phyloP scores from a whole-genome alignment of 305 asterid genomes.

The Ajuga reptans region DNA sequence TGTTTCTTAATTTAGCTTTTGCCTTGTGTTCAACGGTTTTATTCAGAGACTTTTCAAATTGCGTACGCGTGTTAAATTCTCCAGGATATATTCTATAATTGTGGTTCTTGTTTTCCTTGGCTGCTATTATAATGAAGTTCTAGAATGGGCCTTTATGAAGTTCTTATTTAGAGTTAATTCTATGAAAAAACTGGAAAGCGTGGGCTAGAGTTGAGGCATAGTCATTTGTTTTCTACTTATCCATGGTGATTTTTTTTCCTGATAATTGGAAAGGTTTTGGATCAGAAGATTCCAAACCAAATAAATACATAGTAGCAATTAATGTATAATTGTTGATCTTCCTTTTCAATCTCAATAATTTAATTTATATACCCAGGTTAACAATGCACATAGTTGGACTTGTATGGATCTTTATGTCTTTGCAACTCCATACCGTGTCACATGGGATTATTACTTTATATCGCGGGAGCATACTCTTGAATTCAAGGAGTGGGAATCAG shows the following conservation, averaged over 20 bases:
- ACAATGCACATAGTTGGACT: constrained; percentile 83
- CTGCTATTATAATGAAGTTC: background rate
- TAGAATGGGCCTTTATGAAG: background rate
- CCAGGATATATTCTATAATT: background rate
- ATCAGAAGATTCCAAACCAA: background rate
- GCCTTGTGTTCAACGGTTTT: background rate
- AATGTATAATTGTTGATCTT: background rate
- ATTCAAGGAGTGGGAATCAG: constrained; percentile 81
- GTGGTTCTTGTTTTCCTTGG: background rate
- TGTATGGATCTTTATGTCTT: constrained; percentile 90
- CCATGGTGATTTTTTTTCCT: background rate
- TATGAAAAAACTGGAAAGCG: background rate
- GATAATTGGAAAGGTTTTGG: background rate
- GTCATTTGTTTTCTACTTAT: constrained; percentile 5
- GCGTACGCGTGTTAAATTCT: background rate
- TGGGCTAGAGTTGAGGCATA: background rate
- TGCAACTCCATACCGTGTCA: constrained; percentile 89
- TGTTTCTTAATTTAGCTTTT: background rate
- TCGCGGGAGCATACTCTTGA: constrained; percentile 88
- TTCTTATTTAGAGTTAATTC: background rate
- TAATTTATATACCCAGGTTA: constrained; percentile 37
- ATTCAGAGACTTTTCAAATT: background rate
- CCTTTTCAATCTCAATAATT: background rate
- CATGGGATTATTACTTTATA: constrained; percentile 83
- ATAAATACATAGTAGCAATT: background rate